Evolutionary conservation across 2,329 filamentous ascomycete species (phyloP).

Genomic region (Venturia pyrina): DNA sequence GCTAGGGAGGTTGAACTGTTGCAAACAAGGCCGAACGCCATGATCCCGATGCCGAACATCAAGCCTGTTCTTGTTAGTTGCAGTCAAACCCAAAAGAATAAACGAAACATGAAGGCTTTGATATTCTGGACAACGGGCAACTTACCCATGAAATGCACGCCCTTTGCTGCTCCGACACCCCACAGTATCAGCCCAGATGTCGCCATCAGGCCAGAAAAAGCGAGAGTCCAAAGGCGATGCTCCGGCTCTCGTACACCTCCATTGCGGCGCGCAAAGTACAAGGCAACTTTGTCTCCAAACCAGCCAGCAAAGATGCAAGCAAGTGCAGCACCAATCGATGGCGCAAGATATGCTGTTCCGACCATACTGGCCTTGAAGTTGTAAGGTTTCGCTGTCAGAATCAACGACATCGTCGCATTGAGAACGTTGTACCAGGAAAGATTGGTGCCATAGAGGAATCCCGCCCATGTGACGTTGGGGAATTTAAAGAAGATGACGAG

Average conservation of each 20-base stretch:
- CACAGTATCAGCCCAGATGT: slow-evolving; percentile 38
- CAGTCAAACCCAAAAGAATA: not conserved
- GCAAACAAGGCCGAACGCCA: slow-evolving; percentile 24
- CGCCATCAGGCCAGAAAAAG: slow-evolving; percentile 30
- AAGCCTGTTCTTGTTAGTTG: slow-evolving; percentile 13
- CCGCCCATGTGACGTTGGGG: slow-evolving; percentile 15
- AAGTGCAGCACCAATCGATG: slow-evolving; percentile 26
- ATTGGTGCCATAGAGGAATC: slow-evolving; percentile 30
- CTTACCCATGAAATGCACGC: not conserved
- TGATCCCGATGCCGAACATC: slow-evolving; percentile 22
- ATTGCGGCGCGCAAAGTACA: slow-evolving; percentile 28
- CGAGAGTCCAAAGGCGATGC: slow-evolving; percentile 31
- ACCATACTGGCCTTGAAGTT: slow-evolving; percentile 29
- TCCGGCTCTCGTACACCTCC: slow-evolving; percentile 31
- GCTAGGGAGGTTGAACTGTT: slow-evolving; percentile 30
- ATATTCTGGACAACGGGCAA: not conserved
- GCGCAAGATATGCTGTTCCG: slow-evolving; percentile 27
- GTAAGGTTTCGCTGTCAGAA: slow-evolving; percentile 28
- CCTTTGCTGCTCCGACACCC: slow-evolving; percentile 41
- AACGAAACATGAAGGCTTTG: too few relatives aligned
- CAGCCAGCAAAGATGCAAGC: slow-evolving; percentile 26
- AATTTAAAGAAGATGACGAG: slow-evolving; percentile 24
- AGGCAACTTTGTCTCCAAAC: slow-evolving; percentile 26
- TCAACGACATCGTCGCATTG: slow-evolving; percentile 31
- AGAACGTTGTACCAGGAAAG: slow-evolving; percentile 35